Evolutionary conservation across 257 asterid species (phyloP).

Genomic region (Rhazya stricta): DNA sequence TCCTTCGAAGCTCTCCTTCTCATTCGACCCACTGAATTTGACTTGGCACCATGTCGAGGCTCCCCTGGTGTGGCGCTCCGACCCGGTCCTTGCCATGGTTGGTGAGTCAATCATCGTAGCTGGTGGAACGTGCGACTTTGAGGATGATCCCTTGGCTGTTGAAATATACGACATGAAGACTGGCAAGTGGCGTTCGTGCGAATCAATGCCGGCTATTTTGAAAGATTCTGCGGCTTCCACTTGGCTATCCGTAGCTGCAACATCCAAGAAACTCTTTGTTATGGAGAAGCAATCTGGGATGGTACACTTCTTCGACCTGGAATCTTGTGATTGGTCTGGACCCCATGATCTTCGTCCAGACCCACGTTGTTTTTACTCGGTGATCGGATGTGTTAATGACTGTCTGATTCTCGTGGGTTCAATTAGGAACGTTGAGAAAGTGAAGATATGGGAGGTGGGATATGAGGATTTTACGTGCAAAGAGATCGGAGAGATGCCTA

Average conservation of each 20-base stretch:
- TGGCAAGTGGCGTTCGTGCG: slow-evolving; percentile 38
- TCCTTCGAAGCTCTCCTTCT: slow-evolving; percentile 44
- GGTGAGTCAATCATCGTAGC: slow-evolving; percentile 52
- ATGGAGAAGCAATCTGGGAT: slow-evolving; percentile 48
- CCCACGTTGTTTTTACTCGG: slow-evolving; percentile 30
- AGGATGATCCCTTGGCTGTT: slow-evolving; percentile 65
- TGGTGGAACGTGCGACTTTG: slow-evolving; percentile 74
- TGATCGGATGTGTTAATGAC: slow-evolving; percentile 29
- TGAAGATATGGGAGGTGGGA: slow-evolving; percentile 50
- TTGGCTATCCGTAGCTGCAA: slow-evolving; percentile 50
- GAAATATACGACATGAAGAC: slow-evolving; percentile 42
- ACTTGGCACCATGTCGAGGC: slow-evolving; percentile 49
- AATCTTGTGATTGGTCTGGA: slow-evolving; percentile 39
- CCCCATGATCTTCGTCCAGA: slow-evolving; percentile 31
- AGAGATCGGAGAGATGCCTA: slow-evolving; percentile 60
- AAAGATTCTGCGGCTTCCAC: slow-evolving; percentile 46
- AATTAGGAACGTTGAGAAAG: slow-evolving; percentile 21
- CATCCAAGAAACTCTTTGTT: slow-evolving; percentile 39
- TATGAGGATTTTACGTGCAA: slow-evolving; percentile 21
- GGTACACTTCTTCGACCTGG: slow-evolving; percentile 53
- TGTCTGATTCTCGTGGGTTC: slow-evolving; percentile 43
- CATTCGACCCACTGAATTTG: slow-evolving; percentile 48
- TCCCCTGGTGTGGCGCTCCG: slow-evolving; percentile 53
- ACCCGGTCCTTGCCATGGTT: slow-evolving; percentile 61
- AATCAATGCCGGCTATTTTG: slow-evolving; percentile 47